phyloP scores from a whole-genome alignment of 2,329 filamentous ascomycete genomes.

The Neofusicoccum kwambonambiense region DNA sequence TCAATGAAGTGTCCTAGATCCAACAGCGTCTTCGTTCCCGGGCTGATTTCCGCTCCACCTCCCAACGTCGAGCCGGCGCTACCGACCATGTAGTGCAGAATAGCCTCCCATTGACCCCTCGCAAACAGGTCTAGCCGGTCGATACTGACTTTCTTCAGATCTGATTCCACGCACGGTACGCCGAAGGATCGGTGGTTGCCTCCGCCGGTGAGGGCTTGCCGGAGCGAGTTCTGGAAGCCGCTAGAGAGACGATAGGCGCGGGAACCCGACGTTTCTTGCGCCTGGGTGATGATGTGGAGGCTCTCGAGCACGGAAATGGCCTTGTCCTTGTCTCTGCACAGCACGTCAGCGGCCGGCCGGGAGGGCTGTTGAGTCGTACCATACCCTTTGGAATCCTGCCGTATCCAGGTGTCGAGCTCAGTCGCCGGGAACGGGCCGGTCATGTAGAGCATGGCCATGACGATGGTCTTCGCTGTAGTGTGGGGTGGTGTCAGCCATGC shows the following conservation, averaged over 20 bases:
- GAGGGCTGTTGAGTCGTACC: conserved; percentile 18
- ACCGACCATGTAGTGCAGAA: conserved; percentile 91
- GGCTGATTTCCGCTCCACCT: conserved; percentile 37
- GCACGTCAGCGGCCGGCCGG: neutral
- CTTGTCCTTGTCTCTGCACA: conserved; percentile 71
- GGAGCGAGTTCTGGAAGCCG: conserved; percentile 80
- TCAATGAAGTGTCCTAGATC: conserved; percentile 79
- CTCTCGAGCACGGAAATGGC: conserved; percentile 77
- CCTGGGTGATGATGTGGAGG: conserved; percentile 75
- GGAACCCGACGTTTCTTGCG: conserved; percentile 57
- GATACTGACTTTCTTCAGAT: conserved; percentile 63
- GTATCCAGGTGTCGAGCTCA: conserved; percentile 85
- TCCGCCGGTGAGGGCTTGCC: conserved; percentile 82
- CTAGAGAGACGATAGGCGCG: conserved; percentile 74
- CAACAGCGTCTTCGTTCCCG: conserved; percentile 78
- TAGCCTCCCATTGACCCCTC: conserved; percentile 88
- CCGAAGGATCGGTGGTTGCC: conserved; percentile 87
- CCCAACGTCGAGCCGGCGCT: conserved; percentile 49
- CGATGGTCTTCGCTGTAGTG: conserved; percentile 78
- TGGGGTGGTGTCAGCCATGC: neutral
- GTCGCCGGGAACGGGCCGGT: conserved; percentile 73
- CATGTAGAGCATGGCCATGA: conserved; percentile 94
- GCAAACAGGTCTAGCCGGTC: conserved; percentile 79
- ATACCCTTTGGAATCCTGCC: conserved; percentile 61
- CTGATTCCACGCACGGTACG: conserved; percentile 69